Conservation (phyloP, 2,329 filamentous ascomycete species). For the Stachybotrys elegans region DNA sequence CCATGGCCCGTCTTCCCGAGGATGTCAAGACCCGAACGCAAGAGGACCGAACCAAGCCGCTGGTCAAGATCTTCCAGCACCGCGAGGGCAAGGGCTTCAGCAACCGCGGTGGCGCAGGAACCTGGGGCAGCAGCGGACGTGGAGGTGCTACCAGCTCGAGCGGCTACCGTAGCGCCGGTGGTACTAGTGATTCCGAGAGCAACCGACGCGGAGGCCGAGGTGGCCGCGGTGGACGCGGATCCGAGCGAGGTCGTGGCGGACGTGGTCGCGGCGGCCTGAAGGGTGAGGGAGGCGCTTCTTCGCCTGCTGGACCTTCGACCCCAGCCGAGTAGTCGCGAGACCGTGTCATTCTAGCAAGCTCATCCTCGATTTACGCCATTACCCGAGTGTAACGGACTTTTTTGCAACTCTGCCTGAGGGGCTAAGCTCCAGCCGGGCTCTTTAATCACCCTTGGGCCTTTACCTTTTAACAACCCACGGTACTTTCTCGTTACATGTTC, state of each 20-base stretch:
- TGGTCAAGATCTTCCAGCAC: conserved; percentile 78
- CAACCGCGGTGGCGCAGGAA: conserved; percentile 61
- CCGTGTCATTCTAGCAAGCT: no score
- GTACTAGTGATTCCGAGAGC: conserved; percentile 65
- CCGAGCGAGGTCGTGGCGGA: conserved; percentile 52
- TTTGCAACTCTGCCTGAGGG: no score
- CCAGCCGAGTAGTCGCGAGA: no score
- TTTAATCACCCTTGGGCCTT: no score
- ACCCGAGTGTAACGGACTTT: no score
- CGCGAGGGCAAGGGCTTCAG: conserved; percentile 51
- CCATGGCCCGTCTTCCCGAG: conserved; percentile 67
- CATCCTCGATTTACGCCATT: no score
- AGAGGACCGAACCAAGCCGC: conserved; percentile 71
- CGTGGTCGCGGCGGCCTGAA: conserved; percentile 53
- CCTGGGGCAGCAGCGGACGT: conserved; percentile 61
- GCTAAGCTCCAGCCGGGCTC: no score
- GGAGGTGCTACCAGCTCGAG: conserved; percentile 55
- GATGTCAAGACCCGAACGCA: conserved; percentile 70
- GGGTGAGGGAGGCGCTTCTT: conserved; percentile 51
- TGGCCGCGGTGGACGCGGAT: conserved; percentile 52
- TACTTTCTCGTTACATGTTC: conserved; percentile 1
- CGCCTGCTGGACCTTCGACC: conserved; percentile 46
- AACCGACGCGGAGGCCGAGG: conserved; percentile 53
- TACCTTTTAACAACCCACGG: no score
- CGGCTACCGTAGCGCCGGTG: conserved; percentile 79